A percentile compares a stretch with the other conserved stretches of the same genome.
These are phyloP conservation scores for Leccinum cinnamomeum DNA, from an alignment of 1,284 basidiomycete genomes.

Conservation along the genomic window DNA sequence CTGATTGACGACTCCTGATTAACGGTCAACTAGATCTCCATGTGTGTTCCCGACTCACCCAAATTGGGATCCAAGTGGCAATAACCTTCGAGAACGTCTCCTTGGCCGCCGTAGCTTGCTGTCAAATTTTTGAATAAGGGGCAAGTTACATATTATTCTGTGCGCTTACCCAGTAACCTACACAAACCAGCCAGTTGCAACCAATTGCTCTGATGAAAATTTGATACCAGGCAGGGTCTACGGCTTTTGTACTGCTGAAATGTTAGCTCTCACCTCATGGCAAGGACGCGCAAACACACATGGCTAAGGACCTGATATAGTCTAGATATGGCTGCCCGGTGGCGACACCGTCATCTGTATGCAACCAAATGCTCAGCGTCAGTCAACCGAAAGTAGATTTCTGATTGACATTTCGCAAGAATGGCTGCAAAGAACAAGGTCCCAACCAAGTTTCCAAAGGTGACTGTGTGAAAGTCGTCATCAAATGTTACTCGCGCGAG, in stretches of 20 bases:
- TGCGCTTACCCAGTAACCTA: slow-evolving; percentile 68
- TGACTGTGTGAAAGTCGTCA: slow-evolving; percentile 42
- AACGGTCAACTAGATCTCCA: neutral
- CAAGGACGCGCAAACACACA: slow-evolving; percentile 42
- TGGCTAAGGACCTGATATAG: slow-evolving; percentile 51
- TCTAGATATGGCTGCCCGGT: slow-evolving; percentile 56
- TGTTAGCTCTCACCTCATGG: too few species aligned
- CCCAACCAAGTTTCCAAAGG: slow-evolving; percentile 72
- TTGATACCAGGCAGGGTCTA: slow-evolving; percentile 67
- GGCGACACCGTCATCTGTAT: slow-evolving; percentile 55
- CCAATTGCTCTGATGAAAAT: slow-evolving; percentile 76
- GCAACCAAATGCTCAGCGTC: slow-evolving; percentile 1
- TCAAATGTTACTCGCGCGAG: neutral
- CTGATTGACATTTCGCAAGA: slow-evolving; percentile 57
- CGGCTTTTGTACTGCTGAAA: slow-evolving; percentile 54
- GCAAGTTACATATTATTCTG: neutral
- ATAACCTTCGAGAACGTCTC: slow-evolving; percentile 76
- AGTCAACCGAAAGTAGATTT: neutral
- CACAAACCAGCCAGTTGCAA: slow-evolving; percentile 77
- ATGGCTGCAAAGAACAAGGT: slow-evolving; percentile 71
- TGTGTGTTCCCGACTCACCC: slow-evolving; percentile 42
- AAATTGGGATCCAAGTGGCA: slow-evolving; percentile 75
- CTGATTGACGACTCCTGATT: neutral
- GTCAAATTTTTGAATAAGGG: slow-evolving; percentile 10
- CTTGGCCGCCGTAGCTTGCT: slow-evolving; percentile 73